phyloP scores from a whole-genome alignment of 257 asterid genomes.

The Voacanga thouarsii region DNA sequence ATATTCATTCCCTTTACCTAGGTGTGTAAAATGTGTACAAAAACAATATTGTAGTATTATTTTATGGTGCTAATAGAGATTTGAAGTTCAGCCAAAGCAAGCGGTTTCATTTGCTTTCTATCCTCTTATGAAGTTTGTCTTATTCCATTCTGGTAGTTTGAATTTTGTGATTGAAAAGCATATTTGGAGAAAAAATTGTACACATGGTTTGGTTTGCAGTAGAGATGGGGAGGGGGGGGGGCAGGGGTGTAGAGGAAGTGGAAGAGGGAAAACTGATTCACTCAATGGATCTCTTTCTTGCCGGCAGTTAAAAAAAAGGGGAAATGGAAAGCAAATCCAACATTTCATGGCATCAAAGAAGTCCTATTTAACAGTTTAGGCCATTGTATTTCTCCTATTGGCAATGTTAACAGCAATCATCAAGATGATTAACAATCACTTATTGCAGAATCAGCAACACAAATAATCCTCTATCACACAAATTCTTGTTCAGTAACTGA shows the following conservation, averaged over 20 bases:
- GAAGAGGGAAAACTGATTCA: too few relatives aligned
- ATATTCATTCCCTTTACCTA: conserved; percentile 13
- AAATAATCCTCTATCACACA: too few relatives aligned
- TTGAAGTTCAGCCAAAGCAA: neutral
- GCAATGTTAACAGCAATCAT: neutral
- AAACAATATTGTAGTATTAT: conserved; percentile 16
- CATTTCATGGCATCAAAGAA: neutral
- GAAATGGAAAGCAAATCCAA: neutral
- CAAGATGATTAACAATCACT: neutral
- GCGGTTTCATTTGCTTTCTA: neutral
- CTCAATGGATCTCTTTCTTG: neutral
- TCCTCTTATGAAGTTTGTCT: neutral
- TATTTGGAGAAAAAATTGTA: too few relatives aligned
- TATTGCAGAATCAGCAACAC: neutral
- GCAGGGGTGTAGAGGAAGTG: too few relatives aligned
- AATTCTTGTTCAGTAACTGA: neutral
- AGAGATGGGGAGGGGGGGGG: too few relatives aligned
- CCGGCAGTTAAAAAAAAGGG: neutral
- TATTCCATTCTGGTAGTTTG: too few relatives aligned
- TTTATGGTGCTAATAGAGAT: conserved; percentile 13
- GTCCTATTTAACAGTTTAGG: neutral
- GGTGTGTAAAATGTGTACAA: conserved; percentile 35
- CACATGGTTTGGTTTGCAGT: too few relatives aligned
- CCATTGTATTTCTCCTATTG: neutral
- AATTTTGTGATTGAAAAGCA: too few relatives aligned